Base-by-base conservation (phyloP, 345 rosid genomes). In the Eucalyptus shirleyi region DNA sequence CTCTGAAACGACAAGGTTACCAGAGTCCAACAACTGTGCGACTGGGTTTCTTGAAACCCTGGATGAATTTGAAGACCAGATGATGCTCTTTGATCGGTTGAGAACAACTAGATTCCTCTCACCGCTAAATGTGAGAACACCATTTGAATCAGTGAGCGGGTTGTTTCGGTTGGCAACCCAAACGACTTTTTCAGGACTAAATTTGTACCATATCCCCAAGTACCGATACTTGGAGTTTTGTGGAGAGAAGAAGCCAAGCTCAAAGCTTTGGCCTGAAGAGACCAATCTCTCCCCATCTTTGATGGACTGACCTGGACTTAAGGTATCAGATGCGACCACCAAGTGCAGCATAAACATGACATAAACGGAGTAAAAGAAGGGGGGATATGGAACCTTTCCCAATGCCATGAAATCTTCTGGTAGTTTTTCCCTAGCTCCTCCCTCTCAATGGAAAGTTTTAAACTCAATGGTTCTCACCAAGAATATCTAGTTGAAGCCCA, bases 161-260 rank as follows among this genome's bases (percentile, higher is more conserved):
- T 34, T 11, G 53, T 93, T 91, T 87, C 96, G 91, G 49, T 94
- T 93, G 42, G 96, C 95, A 3, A 93, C 93, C 94, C 96, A 93
- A 15, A 92, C 94, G 18, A 91, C 88, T 4, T 87, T 72, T 42
- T 9, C 88, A 3, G 28, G 50, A 3, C 88, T 50, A 37, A 87
- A 65, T 89, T 89, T 92, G 86, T 89, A 91, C 93, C 95, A 91
- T 21, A 93, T 93, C 49, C 95, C 95, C 72, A 93, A 44, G 49
- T 92, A 92, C 87, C 88, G 87, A 2, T 88, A 91, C 16, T 37
- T 72, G 26, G 90, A 87, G 77, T 89, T 67, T 80, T 17, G 28
- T 0, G 89, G 93, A 88, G 91, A 89, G 47, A 87, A 92, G 89
- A 89, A 89, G 4, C 89, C 92, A 28, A 87, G 90, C 65, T 87